Conservation (phyloP, 768 basidiomycete species). For the Agrocybe praecox region DNA sequence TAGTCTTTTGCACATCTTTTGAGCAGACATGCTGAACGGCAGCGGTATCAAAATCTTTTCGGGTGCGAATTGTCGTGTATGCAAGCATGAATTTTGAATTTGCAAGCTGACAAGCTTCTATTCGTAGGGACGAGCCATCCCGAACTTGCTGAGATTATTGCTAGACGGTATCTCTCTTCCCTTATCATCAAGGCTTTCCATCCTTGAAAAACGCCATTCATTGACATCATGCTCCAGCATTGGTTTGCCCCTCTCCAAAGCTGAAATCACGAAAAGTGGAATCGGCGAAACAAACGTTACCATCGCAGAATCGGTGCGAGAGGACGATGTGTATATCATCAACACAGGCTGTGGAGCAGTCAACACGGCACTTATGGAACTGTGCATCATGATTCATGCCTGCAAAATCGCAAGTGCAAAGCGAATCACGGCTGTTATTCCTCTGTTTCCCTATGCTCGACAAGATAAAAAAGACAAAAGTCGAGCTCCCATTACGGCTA, state of each 20-base stretch:
- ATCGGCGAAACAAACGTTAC: constrained; percentile 92
- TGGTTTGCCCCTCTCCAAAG: constrained; percentile 85
- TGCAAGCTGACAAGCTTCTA: constrained; percentile 6
- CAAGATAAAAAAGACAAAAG: constrained; percentile 99
- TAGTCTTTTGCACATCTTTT: constrained; percentile 13
- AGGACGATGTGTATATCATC: constrained; percentile 99
- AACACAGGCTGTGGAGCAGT: constrained; percentile 87
- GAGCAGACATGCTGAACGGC: constrained; percentile 49
- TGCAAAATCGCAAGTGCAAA: constrained; percentile 99
- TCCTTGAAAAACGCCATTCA: constrained; percentile 17
- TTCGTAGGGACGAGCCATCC: constrained; percentile 89
- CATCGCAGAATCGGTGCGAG: constrained; percentile 93
- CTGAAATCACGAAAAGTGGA: constrained; percentile 84
- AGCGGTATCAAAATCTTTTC: constrained; percentile 62
- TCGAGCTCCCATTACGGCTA: constrained; percentile 95
- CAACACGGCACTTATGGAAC: constrained; percentile 96
- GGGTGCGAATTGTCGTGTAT: constrained; percentile 33
- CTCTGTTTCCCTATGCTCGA: constrained; percentile 94
- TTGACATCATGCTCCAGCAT: constrained; percentile 56
- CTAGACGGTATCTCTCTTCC: constrained; percentile 69
- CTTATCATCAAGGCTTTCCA: constrained; percentile 14
- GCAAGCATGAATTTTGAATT: constrained; percentile 6
- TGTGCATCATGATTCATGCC: constrained; percentile 98
- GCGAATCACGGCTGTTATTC: constrained; percentile 97
- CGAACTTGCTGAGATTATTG: constrained; percentile 91